phyloP scores from a whole-genome alignment of 1,284 basidiomycete species.

The Lentinula novae-zelandiae region DNA sequence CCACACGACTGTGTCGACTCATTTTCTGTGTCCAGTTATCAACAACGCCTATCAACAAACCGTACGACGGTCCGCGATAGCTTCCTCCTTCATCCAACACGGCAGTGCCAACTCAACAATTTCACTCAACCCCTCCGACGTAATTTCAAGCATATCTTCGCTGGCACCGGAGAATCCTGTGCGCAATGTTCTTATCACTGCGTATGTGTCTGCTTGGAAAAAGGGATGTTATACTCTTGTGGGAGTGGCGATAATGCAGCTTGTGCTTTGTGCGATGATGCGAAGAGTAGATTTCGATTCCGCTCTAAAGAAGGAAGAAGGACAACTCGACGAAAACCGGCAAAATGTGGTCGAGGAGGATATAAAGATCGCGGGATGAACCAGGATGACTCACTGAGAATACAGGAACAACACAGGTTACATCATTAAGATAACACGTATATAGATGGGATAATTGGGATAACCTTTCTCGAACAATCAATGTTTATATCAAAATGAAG shows the following conservation, averaged over 20 bases:
- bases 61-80: constrained; percentile 2
- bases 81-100: background rate
- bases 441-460: no score
- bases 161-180: constrained; percentile 4
- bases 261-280: constrained; percentile 13
- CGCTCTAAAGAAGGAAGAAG: background rate
- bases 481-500: no score
- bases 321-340: background rate
- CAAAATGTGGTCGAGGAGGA: background rate
- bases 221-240: constrained; percentile 13
- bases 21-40: constrained; percentile 9
- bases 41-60: constrained; percentile 14
- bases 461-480: no score
- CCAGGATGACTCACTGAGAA: background rate
- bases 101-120: background rate
- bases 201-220: constrained; percentile 16
- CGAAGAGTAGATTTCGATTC: constrained; percentile 13
- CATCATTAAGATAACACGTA: no score
- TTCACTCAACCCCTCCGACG: constrained; percentile 13
- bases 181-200: constrained; percentile 6
- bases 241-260: constrained; percentile 13
- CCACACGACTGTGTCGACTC: background rate
- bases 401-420: no score
- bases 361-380: background rate
- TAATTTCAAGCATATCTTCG: constrained; percentile 7